These are phyloP conservation scores for Carex parvula DNA, from an alignment of 176 grass and related monocot genomes.

Conservation along the genomic window DNA sequence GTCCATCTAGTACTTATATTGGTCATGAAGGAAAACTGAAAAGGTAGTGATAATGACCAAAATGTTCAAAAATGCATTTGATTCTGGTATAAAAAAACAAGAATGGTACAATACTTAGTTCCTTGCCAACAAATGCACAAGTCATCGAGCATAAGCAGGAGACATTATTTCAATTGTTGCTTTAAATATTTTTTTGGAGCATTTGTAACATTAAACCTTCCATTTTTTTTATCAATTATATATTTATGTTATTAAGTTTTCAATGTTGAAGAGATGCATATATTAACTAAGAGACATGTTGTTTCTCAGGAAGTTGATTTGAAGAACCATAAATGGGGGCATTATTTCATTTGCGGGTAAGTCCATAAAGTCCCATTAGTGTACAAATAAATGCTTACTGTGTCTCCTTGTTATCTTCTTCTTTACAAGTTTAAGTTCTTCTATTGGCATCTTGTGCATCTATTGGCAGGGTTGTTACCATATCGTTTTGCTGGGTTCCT, in stretches of 20 bases:
- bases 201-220: not conserved
- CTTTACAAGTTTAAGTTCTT: not conserved
- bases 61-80: not conserved
- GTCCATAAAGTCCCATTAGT: constrained; percentile 25
- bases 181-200: not conserved
- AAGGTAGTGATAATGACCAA: not conserved
- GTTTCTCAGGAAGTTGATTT: constrained; percentile 74
- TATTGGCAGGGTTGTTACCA: not conserved
- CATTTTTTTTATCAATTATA: not conserved
- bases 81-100: not conserved
- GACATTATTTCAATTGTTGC: not conserved
- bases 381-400: not conserved
- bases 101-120: too few relatives aligned
- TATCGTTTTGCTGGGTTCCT: not conserved
- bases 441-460: not conserved
- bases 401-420: not conserved
- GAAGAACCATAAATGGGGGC: constrained; percentile 95
- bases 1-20: not conserved
- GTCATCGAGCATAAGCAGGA: not conserved
- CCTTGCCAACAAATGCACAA: not conserved
- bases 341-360: constrained; percentile 98
- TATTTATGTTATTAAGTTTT: not conserved
- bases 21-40: not conserved
- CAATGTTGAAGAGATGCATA: not conserved
- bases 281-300: constrained; percentile 6